These are phyloP conservation scores for Fraxinus sp. DNA, from an alignment of 305 asterid genomes.

Conservation along the genomic window DNA sequence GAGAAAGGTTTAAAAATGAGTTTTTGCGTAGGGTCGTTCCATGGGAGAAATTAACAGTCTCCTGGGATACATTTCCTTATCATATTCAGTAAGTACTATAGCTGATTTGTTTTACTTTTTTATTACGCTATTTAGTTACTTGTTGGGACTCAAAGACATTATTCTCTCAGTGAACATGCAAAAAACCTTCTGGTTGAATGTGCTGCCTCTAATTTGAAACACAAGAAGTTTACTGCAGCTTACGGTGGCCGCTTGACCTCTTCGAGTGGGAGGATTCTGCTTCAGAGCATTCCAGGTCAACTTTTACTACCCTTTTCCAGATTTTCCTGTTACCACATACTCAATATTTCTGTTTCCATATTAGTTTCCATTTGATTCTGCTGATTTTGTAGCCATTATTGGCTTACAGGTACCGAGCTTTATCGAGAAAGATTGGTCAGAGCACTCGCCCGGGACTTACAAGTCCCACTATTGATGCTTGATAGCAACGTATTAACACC, in stretches of 20 bases:
- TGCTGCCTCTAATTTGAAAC: slow-evolving; percentile 79
- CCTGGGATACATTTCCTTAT: slow-evolving; percentile 97
- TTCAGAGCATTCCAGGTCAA: slow-evolving; percentile 83
- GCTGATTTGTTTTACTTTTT: slow-evolving; percentile 2
- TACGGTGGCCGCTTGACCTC: slow-evolving; percentile 75
- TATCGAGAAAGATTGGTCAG: slow-evolving; percentile 94
- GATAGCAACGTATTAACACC: slow-evolving; percentile 89
- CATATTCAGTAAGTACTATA: slow-evolving; percentile 61
- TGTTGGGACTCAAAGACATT: slow-evolving; percentile 33
- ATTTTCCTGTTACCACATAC: slow-evolving; percentile 5
- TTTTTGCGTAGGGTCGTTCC: slow-evolving; percentile 80
- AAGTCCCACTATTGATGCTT: slow-evolving; percentile 56
- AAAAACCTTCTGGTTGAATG: slow-evolving; percentile 86
- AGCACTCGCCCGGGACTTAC: slow-evolving; percentile 82
- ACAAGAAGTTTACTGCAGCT: slow-evolving; percentile 59
- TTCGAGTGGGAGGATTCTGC: slow-evolving; percentile 86
- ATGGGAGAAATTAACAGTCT: slow-evolving; percentile 81
- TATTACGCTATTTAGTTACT: slow-evolving; percentile 22
- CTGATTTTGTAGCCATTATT: slow-evolving; percentile 26
- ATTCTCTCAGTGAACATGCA: slow-evolving; percentile 61
- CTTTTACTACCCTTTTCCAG: slow-evolving; percentile 17
- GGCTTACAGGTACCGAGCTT: slow-evolving; percentile 79
- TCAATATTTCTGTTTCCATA: neutral
- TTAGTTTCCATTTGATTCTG: neutral
- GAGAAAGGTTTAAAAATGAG: slow-evolving; percentile 80